Base-by-base conservation (phyloP, 106 monocot genomes). In the Allium cepa region DNA sequence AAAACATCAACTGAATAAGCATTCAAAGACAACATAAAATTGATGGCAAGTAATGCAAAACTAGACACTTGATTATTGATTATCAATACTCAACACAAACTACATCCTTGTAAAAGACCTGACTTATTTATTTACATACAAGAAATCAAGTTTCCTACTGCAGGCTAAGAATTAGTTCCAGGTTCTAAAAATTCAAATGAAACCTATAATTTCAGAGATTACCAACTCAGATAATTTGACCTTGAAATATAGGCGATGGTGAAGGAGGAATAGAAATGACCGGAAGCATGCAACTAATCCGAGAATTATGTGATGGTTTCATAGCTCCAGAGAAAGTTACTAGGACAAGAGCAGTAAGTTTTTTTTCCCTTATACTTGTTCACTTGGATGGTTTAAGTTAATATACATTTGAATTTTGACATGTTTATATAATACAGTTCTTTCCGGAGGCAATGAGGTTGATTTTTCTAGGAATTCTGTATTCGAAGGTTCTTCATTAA, bases 261-360 rank as follows among this genome's bases (percentile, higher is more conserved):
- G 96, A 96, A 51, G 96, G 96, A 76, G 96, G 96, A 46, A 88
- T 76, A 69, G 91, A 96, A 71, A 96, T 96, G 96, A 96, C 88
- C 1, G 92, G 71, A 65, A 86, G 96, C 68, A 84, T 86, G 88
- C n/a, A n/a, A n/a, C n/a, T 96, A 9, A 96, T 92, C 0, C 78
- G 86, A 60, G 92, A 82, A 78, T 96, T 91, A 57, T 92, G 85
- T 56, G 82, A 88, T 68, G 71, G 69, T 15, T 59, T 96, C 22
- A 65, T 96, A 22, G 50, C 62, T 71, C 82, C 88, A 26, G 91
- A 96, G 77, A 96, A 96, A 77, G 51, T 76, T 66, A 76, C 79
- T 13, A 74, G 76, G 69, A 96, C 96, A 17, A 85, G 91, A 86
- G 72, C 88, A 26, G 88, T 92, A 83, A 68, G 77, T 57, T 50